phyloP scores from a whole-genome alignment of 495 filamentous ascomycete species.

The Podospora pseudocomata region DNA sequence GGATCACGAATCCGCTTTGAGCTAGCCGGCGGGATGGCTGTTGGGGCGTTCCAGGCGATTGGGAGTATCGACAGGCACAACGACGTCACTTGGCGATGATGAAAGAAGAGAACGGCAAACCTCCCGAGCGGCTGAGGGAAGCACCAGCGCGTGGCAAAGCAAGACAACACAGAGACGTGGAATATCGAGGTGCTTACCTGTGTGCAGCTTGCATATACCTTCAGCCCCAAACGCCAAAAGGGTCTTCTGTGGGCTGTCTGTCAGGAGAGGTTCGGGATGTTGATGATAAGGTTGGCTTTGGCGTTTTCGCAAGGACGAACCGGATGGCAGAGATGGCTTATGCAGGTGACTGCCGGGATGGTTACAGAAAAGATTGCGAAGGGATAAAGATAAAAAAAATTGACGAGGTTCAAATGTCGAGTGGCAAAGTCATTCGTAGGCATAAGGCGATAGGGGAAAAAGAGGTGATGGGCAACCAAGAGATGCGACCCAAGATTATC shows the following conservation, averaged over 20 bases:
- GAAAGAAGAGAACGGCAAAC: neutral
- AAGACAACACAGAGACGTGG: neutral
- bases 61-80: neutral
- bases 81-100: slow-evolving; percentile 4
- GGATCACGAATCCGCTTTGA: neutral
- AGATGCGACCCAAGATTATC: slow-evolving; percentile 17
- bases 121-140: neutral
- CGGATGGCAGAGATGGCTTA: neutral
- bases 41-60: neutral
- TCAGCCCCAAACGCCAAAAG: neutral
- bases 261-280: neutral
- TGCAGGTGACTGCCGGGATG: neutral
- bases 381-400: neutral
- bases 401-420: neutral
- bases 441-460: slow-evolving; percentile 7
- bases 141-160: neutral
- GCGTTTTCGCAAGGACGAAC: neutral
- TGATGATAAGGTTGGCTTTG: neutral
- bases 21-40: neutral
- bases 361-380: neutral
- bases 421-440: neutral
- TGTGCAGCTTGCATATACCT: neutral
- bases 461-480: neutral
- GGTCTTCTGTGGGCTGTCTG: neutral
- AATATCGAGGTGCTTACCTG: slow-evolving; percentile 2